Evolutionary conservation across 306 rosid species (phyloP).

Genomic region (Prinsepia uniflora): DNA sequence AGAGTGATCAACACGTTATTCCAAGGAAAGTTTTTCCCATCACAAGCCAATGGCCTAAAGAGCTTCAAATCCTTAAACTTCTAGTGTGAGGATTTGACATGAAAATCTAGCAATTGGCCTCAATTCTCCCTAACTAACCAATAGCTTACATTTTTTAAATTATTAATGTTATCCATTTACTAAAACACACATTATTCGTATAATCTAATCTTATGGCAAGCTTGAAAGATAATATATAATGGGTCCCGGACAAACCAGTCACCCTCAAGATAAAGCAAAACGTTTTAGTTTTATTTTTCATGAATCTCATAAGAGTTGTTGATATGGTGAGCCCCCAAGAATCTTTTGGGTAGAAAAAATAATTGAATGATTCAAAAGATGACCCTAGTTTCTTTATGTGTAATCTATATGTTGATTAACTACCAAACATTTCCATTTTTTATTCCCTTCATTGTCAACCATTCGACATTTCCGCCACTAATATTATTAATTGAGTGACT

Average conservation of each 20-base stretch:
- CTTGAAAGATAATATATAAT: not conserved
- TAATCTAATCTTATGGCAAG: constrained; percentile 11
- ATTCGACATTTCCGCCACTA: not conserved
- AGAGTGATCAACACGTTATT: no score
- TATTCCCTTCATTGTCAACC: constrained; percentile 18
- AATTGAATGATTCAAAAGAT: constrained; percentile 15
- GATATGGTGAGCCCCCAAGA: constrained; percentile 20
- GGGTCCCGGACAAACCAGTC: constrained; percentile 21
- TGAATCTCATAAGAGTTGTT: constrained; percentile 10
- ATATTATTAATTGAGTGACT: no score
- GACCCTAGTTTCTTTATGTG: not conserved
- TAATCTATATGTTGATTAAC: not conserved
- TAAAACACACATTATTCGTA: not conserved
- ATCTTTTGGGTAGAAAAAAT: constrained; percentile 15
- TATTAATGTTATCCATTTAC: constrained; percentile 8
- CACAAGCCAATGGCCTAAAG: no score
- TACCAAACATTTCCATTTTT: not conserved
- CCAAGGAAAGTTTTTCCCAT: no score
- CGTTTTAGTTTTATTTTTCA: not conserved
- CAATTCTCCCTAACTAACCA: no score
- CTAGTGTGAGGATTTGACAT: no score
- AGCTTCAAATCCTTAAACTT: no score
- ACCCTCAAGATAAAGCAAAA: constrained; percentile 15
- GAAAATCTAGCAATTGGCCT: no score
- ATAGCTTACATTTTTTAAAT: no score